Evolutionary conservation across 345 rosid genomes (phyloP), one percentile per base, ranked within the genome.

Genomic region (Erodium maritimum): DNA sequence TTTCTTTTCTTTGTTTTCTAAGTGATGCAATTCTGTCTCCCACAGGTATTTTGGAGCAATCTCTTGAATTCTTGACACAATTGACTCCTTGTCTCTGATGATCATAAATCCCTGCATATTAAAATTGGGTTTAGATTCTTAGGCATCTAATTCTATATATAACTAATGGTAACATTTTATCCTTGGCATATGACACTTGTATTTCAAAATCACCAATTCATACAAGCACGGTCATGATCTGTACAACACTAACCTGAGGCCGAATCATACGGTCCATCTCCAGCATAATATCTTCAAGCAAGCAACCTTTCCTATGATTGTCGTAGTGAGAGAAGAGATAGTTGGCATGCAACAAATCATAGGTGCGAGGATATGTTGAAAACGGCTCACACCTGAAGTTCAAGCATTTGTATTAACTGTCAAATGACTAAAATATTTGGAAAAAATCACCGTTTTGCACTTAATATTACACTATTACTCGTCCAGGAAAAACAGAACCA

Each of bases 281-380:
- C 73, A 93, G 79, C 82, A 93, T 68, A 51, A 87, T 71, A 68
- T 85, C 95, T 76, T 93, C 97, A 60, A 89, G 61, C 60, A 63
- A 62, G 73, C 99, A 87, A 72, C 82, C 82, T 69, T 80, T 82
- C 34, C 75, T 80, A 14, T 46, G 61, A 55, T 69, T 75, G 62
- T 75, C 66, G 62, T 85, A 80, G 52, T 76, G 85, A 61, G 86
- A 69, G 65, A 93, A 77, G 46, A 89, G 73, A 72, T 80, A 73
- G 71, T 77, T 67, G 12, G 87, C 88, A 65, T 89, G 99, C 77
- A 93, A 62, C 71, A 93, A 61, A 78, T 93, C 91, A 11, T 89
- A 87, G 1, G 91, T 79, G 52, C 91, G 91, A 2, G 99, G 95
- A 73, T 93, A 93, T 34, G 97, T 89, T 55, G 99, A 89, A 75